These are phyloP conservation scores for Gymnopus androsaceus DNA, from an alignment of 1,284 basidiomycete species.

Conservation along the genomic window DNA sequence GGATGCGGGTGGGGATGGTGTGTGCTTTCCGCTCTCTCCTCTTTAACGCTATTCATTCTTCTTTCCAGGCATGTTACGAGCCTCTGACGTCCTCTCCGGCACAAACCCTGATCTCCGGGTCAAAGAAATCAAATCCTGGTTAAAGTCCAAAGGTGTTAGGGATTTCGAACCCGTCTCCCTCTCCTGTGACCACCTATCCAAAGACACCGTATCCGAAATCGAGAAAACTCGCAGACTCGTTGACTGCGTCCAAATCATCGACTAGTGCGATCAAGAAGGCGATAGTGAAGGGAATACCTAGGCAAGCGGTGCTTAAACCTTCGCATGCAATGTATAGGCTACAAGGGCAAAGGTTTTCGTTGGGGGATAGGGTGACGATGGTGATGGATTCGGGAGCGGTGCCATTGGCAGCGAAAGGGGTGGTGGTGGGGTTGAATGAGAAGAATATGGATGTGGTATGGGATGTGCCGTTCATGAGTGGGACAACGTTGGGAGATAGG, in stretches of 20 bases:
- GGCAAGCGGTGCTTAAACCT: constrained; percentile 95
- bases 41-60: neutral
- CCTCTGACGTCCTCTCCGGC: constrained; percentile 72
- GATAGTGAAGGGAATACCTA: constrained; percentile 88
- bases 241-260: constrained; percentile 64
- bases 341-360: constrained; percentile 85
- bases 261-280: constrained; percentile 79
- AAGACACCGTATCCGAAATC: constrained; percentile 79
- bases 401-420: constrained; percentile 89
- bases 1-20: constrained; percentile 71
- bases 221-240: constrained; percentile 73
- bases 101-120: constrained; percentile 72
- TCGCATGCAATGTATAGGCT: constrained; percentile 88
- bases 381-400: constrained; percentile 95
- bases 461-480: constrained; percentile 95
- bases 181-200: constrained; percentile 89
- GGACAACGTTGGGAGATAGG: constrained; percentile 85
- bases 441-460: constrained; percentile 96
- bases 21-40: constrained; percentile 22
- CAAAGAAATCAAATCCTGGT: constrained; percentile 83
- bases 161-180: constrained; percentile 93
- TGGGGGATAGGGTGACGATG: constrained; percentile 97
- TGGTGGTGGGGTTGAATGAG: constrained; percentile 86
- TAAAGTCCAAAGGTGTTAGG: constrained; percentile 82
- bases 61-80: constrained; percentile 66